Percentiles rank a stretch among this genome's conserved stretches.
Evolutionary conservation across 371 early-diverging fungal genomes (phyloP).

Genomic region (Mucor sp.): DNA sequence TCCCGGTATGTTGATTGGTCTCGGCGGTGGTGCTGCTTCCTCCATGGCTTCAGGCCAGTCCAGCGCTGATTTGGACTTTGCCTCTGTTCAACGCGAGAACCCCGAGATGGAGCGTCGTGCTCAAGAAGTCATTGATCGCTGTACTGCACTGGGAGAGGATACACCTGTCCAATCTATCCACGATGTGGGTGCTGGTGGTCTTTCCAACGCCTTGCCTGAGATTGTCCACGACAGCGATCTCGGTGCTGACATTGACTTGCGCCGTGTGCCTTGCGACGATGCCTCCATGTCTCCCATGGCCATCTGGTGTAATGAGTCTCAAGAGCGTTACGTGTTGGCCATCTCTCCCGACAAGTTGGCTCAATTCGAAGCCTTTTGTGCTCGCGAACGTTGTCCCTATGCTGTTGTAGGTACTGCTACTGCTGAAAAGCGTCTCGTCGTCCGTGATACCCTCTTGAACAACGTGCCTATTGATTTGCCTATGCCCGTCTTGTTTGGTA

Average conservation of each 20-base stretch:
- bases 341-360: constrained; percentile 69
- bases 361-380: constrained; percentile 75
- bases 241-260: constrained; percentile 90
- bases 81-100: constrained; percentile 97
- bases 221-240: constrained; percentile 93
- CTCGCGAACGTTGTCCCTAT: constrained; percentile 92
- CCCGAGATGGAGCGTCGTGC: constrained; percentile 97
- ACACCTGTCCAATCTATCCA: constrained; percentile 93
- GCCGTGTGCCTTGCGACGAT: constrained; percentile 89
- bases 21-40: constrained; percentile 98
- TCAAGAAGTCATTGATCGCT: constrained; percentile 95
- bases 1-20: constrained; percentile 95
- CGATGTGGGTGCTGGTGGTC: constrained; percentile 98
- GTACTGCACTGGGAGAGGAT: constrained; percentile 76
- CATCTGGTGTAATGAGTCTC: constrained; percentile 98
- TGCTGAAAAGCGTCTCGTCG: constrained; percentile 77
- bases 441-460: constrained; percentile 73
- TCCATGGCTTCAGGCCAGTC: constrained; percentile 91
- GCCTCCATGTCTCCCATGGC: constrained; percentile 96
- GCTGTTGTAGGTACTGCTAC: constrained; percentile 93
- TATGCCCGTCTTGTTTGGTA: constrained; percentile 95
- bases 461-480: constrained; percentile 87
- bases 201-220: constrained; percentile 96
- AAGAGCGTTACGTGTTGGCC: constrained; percentile 96
- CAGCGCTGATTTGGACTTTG: constrained; percentile 92